These are phyloP conservation scores for Globisporangium middletonii DNA, from an alignment of 352 stramenopile species.

Conservation along the genomic window DNA sequence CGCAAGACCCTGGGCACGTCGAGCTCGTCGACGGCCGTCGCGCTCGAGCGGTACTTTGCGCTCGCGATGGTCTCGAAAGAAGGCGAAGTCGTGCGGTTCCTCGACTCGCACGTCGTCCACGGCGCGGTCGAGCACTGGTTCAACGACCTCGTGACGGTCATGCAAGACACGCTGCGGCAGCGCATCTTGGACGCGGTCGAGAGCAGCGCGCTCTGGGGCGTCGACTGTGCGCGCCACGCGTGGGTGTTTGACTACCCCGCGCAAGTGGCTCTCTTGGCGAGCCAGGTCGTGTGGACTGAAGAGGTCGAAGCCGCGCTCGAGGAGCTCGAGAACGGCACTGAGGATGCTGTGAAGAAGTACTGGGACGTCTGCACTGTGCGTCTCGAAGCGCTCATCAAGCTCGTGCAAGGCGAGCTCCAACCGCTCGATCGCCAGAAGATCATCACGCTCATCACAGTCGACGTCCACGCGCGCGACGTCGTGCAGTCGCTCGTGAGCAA, in stretches of 20 bases:
- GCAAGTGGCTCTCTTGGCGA: slow-evolving; percentile 79
- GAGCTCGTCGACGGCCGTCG: slow-evolving; percentile 13
- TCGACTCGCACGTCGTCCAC: slow-evolving; percentile 72
- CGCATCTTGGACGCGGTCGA: slow-evolving; percentile 90
- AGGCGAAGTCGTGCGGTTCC: slow-evolving; percentile 86
- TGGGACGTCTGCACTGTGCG: slow-evolving; percentile 88
- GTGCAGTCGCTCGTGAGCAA: slow-evolving; percentile 90
- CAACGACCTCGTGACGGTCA: slow-evolving; percentile 92
- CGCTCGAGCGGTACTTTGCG: slow-evolving; percentile 55
- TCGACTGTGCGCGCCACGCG: slow-evolving; percentile 71
- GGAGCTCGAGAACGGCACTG: slow-evolving; percentile 92
- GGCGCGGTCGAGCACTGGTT: slow-evolving; percentile 91
- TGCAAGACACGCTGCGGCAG: slow-evolving; percentile 86
- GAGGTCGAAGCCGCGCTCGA: slow-evolving; percentile 89
- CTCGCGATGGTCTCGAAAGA: slow-evolving; percentile 96
- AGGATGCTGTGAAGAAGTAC: slow-evolving; percentile 95
- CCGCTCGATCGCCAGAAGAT: slow-evolving; percentile 87
- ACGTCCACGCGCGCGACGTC: slow-evolving; percentile 95
- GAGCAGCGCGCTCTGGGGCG: slow-evolving; percentile 89
- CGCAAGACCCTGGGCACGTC: not conserved
- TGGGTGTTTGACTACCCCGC: slow-evolving; percentile 91
- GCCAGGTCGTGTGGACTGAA: slow-evolving; percentile 93
- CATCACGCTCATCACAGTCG: slow-evolving; percentile 97
- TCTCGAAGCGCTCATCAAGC: slow-evolving; percentile 90
- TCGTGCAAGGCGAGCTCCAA: slow-evolving; percentile 85